Conservation (phyloP, 305 asterid genomes). For the Coffea humblotiana region DNA sequence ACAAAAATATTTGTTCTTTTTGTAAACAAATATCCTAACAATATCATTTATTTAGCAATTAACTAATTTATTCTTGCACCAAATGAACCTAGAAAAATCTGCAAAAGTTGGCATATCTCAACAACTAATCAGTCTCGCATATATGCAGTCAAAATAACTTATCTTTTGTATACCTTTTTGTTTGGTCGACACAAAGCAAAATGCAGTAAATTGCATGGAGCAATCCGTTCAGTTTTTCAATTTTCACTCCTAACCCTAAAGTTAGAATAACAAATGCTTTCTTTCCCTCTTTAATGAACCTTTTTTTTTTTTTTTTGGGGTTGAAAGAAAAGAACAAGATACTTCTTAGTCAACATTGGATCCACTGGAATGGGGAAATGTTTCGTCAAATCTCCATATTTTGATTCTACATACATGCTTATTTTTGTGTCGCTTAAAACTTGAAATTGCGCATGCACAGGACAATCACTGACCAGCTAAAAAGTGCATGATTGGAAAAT, state of each 20-base stretch:
- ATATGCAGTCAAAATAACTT: not conserved
- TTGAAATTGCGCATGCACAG: not conserved
- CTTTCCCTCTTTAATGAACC: not conserved
- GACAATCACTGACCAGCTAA: not conserved
- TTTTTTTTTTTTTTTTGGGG: too few relatives aligned
- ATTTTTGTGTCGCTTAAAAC: not conserved
- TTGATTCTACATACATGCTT: not conserved
- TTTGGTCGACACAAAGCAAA: not conserved
- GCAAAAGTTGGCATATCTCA: too few relatives aligned
- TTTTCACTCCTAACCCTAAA: not conserved
- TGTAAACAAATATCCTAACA: too few relatives aligned
- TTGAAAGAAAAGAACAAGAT: too few relatives aligned
- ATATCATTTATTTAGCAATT: too few relatives aligned
- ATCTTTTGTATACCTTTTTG: not conserved
- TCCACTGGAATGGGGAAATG: conserved; percentile 9
- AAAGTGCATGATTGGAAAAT: not conserved
- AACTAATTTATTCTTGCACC: too few relatives aligned
- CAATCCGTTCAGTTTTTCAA: not conserved
- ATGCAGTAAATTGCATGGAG: not conserved
- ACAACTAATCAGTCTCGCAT: too few relatives aligned
- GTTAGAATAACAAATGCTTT: not conserved
- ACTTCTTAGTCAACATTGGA: conserved; percentile 12
- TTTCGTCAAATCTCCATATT: not conserved
- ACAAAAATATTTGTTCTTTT: too few relatives aligned
- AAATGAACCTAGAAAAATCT: too few relatives aligned